phyloP scores from a whole-genome alignment of 805 yeast genomes.

The Ogataea trehaloabstinens region DNA sequence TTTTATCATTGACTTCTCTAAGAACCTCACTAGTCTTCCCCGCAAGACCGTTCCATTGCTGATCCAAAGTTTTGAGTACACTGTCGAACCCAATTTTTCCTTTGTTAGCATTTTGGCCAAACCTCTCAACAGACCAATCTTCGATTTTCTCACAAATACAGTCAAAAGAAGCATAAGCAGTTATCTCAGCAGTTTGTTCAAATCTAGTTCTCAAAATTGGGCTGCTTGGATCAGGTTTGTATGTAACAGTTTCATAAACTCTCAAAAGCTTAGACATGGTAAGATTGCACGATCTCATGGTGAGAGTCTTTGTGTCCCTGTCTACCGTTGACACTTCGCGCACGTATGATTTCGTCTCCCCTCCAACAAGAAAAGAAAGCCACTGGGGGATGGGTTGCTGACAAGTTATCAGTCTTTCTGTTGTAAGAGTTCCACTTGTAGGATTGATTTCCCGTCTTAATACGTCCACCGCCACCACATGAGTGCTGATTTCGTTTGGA shows the following conservation, averaged over 20 bases:
- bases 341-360: constrained; percentile 70
- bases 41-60: constrained; percentile 32
- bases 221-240: constrained; percentile 62
- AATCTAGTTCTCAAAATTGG: constrained; percentile 58
- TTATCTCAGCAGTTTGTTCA: constrained; percentile 81
- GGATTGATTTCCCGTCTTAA: constrained; percentile 66
- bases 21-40: constrained; percentile 19
- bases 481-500: constrained; percentile 91
- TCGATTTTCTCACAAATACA: constrained; percentile 79
- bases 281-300: constrained; percentile 81
- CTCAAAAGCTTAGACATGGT: constrained; percentile 73
- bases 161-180: constrained; percentile 73
- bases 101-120: constrained; percentile 78
- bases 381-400: constrained; percentile 83
- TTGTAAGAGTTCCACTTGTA: constrained; percentile 52
- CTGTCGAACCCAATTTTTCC: constrained; percentile 85
- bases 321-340: constrained; percentile 89
- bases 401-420: constrained; percentile 88
- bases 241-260: constrained; percentile 86
- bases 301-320: constrained; percentile 56
- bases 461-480: constrained; percentile 91
- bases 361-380: constrained; percentile 73
- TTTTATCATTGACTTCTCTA: constrained; percentile 25
- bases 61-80: constrained; percentile 56
- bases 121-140: constrained; percentile 88